Evolutionary conservation across 331 rosid species (phyloP), one percentile per base, ranked within the genome.

Genomic region (Malus hybrid): DNA sequence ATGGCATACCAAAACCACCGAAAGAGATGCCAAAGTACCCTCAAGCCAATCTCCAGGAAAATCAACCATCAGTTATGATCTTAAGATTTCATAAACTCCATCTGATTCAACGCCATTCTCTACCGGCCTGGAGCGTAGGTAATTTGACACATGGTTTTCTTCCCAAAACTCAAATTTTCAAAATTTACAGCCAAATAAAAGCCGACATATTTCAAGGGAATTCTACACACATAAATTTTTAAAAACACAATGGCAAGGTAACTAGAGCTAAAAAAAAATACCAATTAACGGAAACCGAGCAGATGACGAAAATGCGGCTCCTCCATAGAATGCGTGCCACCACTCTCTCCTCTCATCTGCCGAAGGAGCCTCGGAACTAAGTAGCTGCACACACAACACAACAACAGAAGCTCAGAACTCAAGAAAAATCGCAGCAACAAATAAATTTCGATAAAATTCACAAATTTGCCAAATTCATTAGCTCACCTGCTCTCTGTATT

Each of bases 211-310:
- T 19, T 5, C 29, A 42, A 42, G 46, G 3, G 33, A 52, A 5
- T 34, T 50, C 29, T 19, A 50, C 19, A 52, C 24, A 22, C 6
- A 24, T 3, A 24, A 22, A 30, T 15, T 20, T 62, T 12, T 29
- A 4, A 11, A 53, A 48, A 28, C 36, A 61, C 60, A 10, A 58
- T 20, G 57, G 6, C 65, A 70, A 50, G 24, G 19, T 63, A 44
- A 73, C 55, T 10, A 50, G 36, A 77, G 30, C 68, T 24, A 24
- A 74, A 57, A 28, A 69, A 69, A 22, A 50, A 77, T 85, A 93
- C 98, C 97, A 32, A 71, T 86, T 71, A 91, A 82, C 77, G 91
- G 80, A 82, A 90, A 83, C 61, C 95, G 87, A 72, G 95, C 88
- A 8, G 91, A 68, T 12, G 95, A 73, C 36, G 90, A 84, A 82